phyloP scores from a whole-genome alignment of 1,284 basidiomycete species.

The Grifola frondosa region DNA sequence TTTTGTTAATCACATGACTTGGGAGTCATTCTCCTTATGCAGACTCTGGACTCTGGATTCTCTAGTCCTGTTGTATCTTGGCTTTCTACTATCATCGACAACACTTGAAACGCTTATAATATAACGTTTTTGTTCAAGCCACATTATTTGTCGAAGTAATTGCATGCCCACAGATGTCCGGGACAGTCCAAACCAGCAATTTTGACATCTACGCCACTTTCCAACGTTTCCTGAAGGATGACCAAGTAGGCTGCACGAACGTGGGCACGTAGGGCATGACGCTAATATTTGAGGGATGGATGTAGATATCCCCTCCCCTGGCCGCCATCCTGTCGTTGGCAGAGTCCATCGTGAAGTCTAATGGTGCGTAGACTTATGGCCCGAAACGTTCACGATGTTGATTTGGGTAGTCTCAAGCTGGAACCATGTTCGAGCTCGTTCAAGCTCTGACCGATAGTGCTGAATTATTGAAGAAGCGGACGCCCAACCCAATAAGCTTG shows the following conservation, averaged over 20 bases:
- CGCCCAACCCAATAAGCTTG: slow-evolving; percentile 80
- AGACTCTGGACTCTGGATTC: no score
- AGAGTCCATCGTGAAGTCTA: slow-evolving; percentile 72
- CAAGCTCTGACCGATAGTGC: slow-evolving; percentile 80
- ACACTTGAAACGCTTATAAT: no score
- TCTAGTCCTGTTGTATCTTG: no score
- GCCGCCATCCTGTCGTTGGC: slow-evolving; percentile 85
- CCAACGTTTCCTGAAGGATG: slow-evolving; percentile 52
- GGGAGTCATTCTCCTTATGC: no score
- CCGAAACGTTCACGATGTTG: slow-evolving; percentile 11
- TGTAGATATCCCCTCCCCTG: slow-evolving; percentile 85
- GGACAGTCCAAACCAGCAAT: slow-evolving; percentile 9
- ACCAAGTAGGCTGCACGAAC: slow-evolving; percentile 45
- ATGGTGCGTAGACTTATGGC: slow-evolving; percentile 46
- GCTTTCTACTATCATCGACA: no score
- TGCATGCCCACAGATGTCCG: no score
- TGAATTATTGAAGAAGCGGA: slow-evolving; percentile 58
- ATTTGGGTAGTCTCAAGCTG: slow-evolving; percentile 45
- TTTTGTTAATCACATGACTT: no score
- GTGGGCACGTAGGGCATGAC: neutral
- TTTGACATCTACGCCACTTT: slow-evolving; percentile 63
- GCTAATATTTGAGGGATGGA: slow-evolving; percentile 12
- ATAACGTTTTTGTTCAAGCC: no score
- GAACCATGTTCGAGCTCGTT: slow-evolving; percentile 89
- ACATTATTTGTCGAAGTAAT: no score